Base-by-base conservation (phyloP, 768 basidiomycete genomes). In the Boletus tomentosulus region DNA sequence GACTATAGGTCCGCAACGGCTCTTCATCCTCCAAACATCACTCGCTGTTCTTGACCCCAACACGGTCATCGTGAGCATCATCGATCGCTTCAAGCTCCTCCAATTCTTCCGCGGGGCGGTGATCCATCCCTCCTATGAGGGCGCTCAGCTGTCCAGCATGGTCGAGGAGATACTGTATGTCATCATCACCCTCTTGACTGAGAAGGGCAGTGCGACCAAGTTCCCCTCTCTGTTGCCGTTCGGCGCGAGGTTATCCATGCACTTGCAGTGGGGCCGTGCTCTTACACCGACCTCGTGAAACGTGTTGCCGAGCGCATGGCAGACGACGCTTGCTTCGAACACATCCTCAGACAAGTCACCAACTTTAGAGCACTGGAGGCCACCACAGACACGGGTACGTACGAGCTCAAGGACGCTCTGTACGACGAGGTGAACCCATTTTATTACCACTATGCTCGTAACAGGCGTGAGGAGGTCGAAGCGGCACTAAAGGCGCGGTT, bases 1-100 rank as follows among this genome's bases (percentile, higher is more conserved):
- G 94, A 0, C 78, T 98, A 4, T 99, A 97, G 97, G 95, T 97
- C 8, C 88, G 96, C 50, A 99, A 99, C 62, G 97, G 97, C 4
- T 91, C 94, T 94, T 86, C 76, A 82, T 96, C 55, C 78, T 98
- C 3, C 95, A 98, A 71, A 84, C 86, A 0, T 86, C 87, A 0
- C 81, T 98, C 48, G 79, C 89, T 63, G 76, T 89, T 39, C 77
- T 94, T 16, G 85, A 87, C 41, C 90, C 92, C 3, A 79, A 89
- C 61, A 76, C 81, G 27, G 83, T 97, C 64, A 75, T 98, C 54
- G 83, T 92, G 63, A 84, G 85, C 60, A 84, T 97, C 65, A 82
- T 98, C 48, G 92, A 97, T 62, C 86, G 95, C 4, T 98, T 95
- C 71, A 86, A 86, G 25, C 78, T 98, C 6, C 66, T 83, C 5